Base-by-base conservation (phyloP, 345 rosid species). In the Aquilaria yunnanensis region DNA sequence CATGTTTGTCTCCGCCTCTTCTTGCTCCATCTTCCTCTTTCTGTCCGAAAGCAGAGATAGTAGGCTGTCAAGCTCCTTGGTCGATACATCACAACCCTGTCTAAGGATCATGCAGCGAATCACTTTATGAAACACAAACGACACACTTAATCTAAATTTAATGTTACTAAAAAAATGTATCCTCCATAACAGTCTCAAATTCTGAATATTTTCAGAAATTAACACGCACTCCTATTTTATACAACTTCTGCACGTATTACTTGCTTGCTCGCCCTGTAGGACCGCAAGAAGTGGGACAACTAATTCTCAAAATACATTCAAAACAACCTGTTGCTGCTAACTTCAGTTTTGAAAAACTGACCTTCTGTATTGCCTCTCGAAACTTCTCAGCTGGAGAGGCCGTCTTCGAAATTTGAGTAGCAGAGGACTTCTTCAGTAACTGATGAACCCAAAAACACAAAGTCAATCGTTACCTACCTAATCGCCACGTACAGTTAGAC, bases 381-480 rank as follows among this genome's bases (percentile, higher is more conserved):
- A 84, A 66, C 48, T 69, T 59, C 37, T 81, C 81, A 34, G 79
- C 72, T 0, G 86, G 84, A 57, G 86, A 78, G 7, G 73, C 80
- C 55, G 65, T 55, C 63, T 58, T 84, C 10, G 76, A 73, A 34
- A 69, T 51, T 69, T 75, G 77, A 55, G 68, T 34, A 60, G 84
- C 79, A 54, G 71, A 71, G 34, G 70, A 71, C 70, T 78, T 81
- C 85, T 81, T 78, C 71, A 83, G 54, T 57, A 81, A 66, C 89
- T 83, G 43, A 65, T 54, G 61, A 61, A 57, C 53, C n/a, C 12
- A 16, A 62, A 63, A 59, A 54, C 14, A 64, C 2, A 43, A 6
- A 56, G 23, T 16, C 23, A 16, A 16, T 1, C 13, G 4, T 52
- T 10, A 54, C 54, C 30, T 9, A 14, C 11, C 48, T 9, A 51